Base-by-base conservation (phyloP, 2,329 filamentous ascomycete genomes). In the Pyrenochaeta sp. region DNA sequence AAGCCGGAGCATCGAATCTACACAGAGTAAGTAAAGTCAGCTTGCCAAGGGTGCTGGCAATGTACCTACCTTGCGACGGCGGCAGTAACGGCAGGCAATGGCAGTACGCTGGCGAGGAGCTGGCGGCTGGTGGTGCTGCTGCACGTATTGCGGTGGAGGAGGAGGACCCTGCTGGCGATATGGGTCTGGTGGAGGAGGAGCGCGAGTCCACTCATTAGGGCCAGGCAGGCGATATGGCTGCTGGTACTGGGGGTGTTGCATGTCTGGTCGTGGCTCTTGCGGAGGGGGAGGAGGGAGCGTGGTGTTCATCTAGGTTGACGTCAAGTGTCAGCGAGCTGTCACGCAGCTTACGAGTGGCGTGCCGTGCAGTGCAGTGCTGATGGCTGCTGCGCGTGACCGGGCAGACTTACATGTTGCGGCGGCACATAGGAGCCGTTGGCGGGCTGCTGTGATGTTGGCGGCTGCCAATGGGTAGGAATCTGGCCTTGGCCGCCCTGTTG, bases 1-100 rank as follows among this genome's bases (percentile, higher is more conserved):
- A 91, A 92, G 28, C 89, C 90, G 3, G 89, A 91, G 81, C 89
- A 92, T 58, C 90, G 88, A 75, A 91, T 91, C 89, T 91, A 76
- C 36, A 36, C 10, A 34, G 42, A 36, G 60, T 71, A 43, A 72
- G 70, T 49, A 58, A 30, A 27, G 44, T 28, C 22, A 25, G 42
- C 25, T 19, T 30, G 48, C 19, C 50, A 36, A 46, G 15, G 22
- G 36, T 19, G 19, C 40, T 40, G 19, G 28, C 7, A 28, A 19
- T 19, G 13, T 15, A 54, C 9, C 56, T 78, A 86, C 85, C 83
- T 87, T 87, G 72, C 85, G 81, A 73, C 85, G 80, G 56, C 85
- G 77, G 73, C 85, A 87, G 72, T 87, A 87, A 56, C 84, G 81
- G 69, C 85, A 87, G 46, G 85, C 85, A 72, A 87, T 87, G 53